Percentiles rank a stretch among this genome's conserved stretches.
phyloP scores from a whole-genome alignment of 2,329 filamentous ascomycete species.

The Venturia aucupariae region DNA sequence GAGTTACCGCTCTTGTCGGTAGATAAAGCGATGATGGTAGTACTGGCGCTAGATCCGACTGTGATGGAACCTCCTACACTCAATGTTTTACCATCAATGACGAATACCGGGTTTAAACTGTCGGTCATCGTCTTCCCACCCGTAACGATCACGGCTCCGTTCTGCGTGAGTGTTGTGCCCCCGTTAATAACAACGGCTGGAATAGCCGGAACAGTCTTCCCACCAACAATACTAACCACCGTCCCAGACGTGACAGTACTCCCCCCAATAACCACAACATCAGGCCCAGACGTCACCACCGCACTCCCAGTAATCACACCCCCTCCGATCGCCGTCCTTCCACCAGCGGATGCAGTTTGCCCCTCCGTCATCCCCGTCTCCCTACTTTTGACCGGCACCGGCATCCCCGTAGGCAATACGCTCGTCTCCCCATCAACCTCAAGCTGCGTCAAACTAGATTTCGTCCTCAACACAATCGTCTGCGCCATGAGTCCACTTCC shows the following conservation, averaged over 20 bases:
- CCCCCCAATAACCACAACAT: background rate
- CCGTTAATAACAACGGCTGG: background rate
- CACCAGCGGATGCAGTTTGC: background rate
- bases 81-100: background rate
- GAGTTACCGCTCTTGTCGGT: background rate
- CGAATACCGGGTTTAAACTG: background rate
- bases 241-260: background rate
- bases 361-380: background rate
- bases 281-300: background rate
- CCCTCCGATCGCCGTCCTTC: background rate
- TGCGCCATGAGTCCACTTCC: background rate
- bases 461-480: slow-evolving; percentile 8
- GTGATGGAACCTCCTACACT: background rate
- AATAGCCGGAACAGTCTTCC: background rate
- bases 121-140: background rate
- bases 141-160: background rate
- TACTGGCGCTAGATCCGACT: background rate
- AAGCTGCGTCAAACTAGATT: background rate
- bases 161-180: background rate
- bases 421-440: background rate
- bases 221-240: background rate
- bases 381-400: background rate
- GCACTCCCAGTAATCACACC: background rate
- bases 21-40: background rate
- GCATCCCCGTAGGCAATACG: background rate